Evolutionary conservation across 371 early-diverging fungal genomes (phyloP), one percentile per base, ranked within the genome.

Genomic region (Capillidium heterosporum): DNA sequence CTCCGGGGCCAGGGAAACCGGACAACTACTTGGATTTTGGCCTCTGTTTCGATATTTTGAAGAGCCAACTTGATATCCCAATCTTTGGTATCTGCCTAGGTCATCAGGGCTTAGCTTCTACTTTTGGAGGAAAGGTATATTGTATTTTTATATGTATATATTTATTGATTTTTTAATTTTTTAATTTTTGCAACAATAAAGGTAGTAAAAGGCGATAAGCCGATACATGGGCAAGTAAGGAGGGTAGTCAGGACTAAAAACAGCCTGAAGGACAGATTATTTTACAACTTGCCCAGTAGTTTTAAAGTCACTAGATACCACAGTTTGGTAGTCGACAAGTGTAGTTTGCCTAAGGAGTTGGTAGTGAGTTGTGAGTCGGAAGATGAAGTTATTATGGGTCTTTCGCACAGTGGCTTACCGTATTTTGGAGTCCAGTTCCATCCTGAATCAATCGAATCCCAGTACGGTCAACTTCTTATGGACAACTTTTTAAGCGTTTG

Each of bases 81-180:
- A 71, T 96, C 10, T 77, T 99, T 56, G 99, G 99, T 47, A 89
- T 99, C 0, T 99, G 99, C 65, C 71, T 99, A 41, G 99, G 99
- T 0, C 90, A 94, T 68, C 98, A 99, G 66, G 89, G 94, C 4
- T 79, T 93, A 24, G 93, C 84, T 0, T 65, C 74, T 51, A 74
- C 73, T 10, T 82, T 84, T 61, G 95, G 92, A 7, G 88, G 84
- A 10, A 76, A 79, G 59, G 84, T 86, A 67, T 54, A 60, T 57
- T 57, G 19, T 21, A 23, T 28, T 31, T 28, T 19, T 32, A 19
- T 1, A 24, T 11, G 13, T 39, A 28, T 31, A 23, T 39, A 40
- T 40, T 52, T 42, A n/a, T n/a, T n/a, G n/a, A n/a, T n/a, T n/a
- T n/a, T n/a, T n/a, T n/a, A n/a, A n/a, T n/a, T n/a, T n/a, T n/a